Evolutionary conservation across 225 moss, liverwort and hornwort genomes (phyloP), one percentile per base, ranked within the genome.

Genomic region (Marchantia paleacea): DNA sequence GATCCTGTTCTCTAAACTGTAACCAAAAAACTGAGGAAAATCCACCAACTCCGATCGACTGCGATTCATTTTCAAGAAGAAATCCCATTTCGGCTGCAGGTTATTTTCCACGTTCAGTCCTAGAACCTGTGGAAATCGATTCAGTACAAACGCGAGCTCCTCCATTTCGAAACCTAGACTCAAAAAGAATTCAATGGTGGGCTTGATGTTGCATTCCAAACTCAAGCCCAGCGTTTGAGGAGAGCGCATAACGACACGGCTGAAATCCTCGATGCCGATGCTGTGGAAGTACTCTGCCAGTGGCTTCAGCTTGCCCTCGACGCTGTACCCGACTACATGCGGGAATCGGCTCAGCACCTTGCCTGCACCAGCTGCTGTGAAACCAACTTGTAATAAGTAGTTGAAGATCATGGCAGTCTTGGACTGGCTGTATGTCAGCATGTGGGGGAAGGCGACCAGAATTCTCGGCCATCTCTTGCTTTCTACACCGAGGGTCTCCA

Each of bases 1-100:
- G 5, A 85, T 85, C 50, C 81, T 82, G 4, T 85, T 85, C 78
- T 79, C 81, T 69, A 81, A 55, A 64, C 81, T 85, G 55, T 85
- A 85, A 18, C 85, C 85, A n/a, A 82, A 85, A 49, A 72, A 79
- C 75, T 81, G 85, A 60, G 81, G 85, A 69, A 85, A 85, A 25
- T 85, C 81, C 6, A 82, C 81, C 13, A 85, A 63, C 52, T 85
- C 57, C 24, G 78, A 49, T 15, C 49, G 78, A 47, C 55, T 52
- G 31, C 81, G 66, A 18, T 75, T 53, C 75, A 79, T 85, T 25
- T 25, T 55, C 67, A 68, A 1, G 30, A 81, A 85, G 16, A 79
- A 79, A 22, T 81, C 9, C 85, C 85, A 85, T 30, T 85, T 85
- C 16, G 85, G 81, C 51, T 74, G 79, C 52, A 85, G 20, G 31